Evolutionary conservation across 306 rosid species (phyloP), one percentile per base, ranked within the genome.

Genomic region (Castanea sativa): DNA sequence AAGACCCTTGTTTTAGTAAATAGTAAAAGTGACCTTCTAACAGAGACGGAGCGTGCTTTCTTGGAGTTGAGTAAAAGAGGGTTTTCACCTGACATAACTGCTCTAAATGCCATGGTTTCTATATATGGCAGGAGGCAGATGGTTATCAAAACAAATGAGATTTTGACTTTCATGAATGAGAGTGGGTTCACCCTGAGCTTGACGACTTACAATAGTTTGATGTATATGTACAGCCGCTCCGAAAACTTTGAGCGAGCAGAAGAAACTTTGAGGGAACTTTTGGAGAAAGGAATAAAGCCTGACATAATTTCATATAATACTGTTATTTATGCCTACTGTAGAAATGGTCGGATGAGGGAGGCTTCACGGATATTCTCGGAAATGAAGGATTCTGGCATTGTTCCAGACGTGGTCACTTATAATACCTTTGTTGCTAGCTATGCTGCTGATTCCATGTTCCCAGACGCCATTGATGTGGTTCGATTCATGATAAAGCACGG

Each of bases 51-150:
- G 74, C 85, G 69, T 5, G 97, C 97, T 57, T 94, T 91, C 85
- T 71, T 84, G 74, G 95, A 94, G 80, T 75, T 94, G 73, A 85
- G 79, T 75, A 85, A 64, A 52, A 89, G 83, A 61, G 94, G 91
- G 63, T 80, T 88, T 82, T 86, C 95, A 6, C 94, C 97, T 20
- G 95, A 88, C 87, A 84, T 94, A 64, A 90, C 84, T 38, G 88
- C 95, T 59, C 87, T 94, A 69, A 94, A 94, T 84, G 90, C 97
- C 56, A 91, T 94, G 99, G 86, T 94, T 78, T 91, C 97, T 5
- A 90, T 92, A 72, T 94, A 92, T 83, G 97, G 99, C 55, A 88
- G 94, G 85, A 91, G 86, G 86, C 93, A 89, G 85, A 82, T 89
- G 94, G 91, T 92, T 74, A 69, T 86, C 63, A 94, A 92, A 82